Base-by-base conservation (phyloP, 352 stramenopile genomes). In the Phytophthora lateralis region DNA sequence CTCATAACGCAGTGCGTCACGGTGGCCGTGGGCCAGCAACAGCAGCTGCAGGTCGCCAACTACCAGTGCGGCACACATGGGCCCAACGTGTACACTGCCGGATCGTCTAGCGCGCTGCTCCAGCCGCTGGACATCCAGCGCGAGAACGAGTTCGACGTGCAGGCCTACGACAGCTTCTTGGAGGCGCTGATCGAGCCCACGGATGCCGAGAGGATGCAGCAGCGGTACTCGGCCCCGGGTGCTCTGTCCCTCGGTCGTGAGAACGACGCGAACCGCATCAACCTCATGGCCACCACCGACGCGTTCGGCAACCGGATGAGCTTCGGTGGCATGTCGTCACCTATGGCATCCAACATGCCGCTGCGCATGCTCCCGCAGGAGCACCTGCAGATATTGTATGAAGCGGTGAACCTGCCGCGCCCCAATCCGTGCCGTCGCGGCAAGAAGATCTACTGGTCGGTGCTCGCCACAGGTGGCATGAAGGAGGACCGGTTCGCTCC, bases 371-470 rank as follows among this genome's bases (percentile, higher is more conserved):
- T 83, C 42, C 78, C 70, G 14, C 69, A 78, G 10, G 66, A 82
- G 44, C 77, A 85, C 20, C 42, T 89, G 41, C 76, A 83, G 56
- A 49, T 91, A 35, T 57, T 91, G 62, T 88, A 90, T 45, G 78
- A 91, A 48, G 82, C 82, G 18, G 80, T 91, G 18, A 90, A 91
- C 63, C 58, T 88, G 69, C 72, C 79, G 51, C 78, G 82, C 17
- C 76, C 78, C n/a, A 91, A 91, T 55, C 70, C 82, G 42, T 91
- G 82, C 47, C 82, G 82, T 52, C 76, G 76, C 5, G 78, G 80
- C 34, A 87, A 88, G 65, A 90, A 91, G 56, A 82, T 91, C 39
- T 85, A 89, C 55, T 91, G 82, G 82, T 78, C 66, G 14, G 80
- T 89, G 53, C 73, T 91, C 7, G 78, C 82, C 30, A 89, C 80